Evolutionary conservation across 805 yeast species (phyloP).

Genomic region (Pichia rugopelliculosa): DNA sequence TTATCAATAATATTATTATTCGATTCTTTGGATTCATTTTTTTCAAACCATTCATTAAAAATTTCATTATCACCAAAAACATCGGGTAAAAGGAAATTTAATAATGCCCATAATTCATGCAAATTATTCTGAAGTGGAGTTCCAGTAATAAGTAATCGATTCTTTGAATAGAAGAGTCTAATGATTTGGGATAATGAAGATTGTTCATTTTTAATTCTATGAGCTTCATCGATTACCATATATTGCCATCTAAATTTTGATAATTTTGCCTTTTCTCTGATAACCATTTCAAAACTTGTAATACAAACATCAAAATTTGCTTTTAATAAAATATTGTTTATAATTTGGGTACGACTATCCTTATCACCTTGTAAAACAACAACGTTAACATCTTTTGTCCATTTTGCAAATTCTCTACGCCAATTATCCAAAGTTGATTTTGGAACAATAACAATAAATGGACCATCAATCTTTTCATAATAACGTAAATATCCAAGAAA

Average conservation of each 20-base stretch:
- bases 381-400: slow-evolving; percentile 93
- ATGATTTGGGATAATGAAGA: slow-evolving; percentile 89
- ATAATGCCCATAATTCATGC: slow-evolving; percentile 93
- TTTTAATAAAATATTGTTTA: slow-evolving; percentile 51
- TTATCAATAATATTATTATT: slow-evolving; percentile 80
- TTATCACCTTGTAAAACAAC: slow-evolving; percentile 85
- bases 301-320: slow-evolving; percentile 86
- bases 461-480: slow-evolving; percentile 73
- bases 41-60: slow-evolving; percentile 90
- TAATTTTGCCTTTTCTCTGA: slow-evolving; percentile 75
- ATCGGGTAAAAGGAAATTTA: slow-evolving; percentile 87
- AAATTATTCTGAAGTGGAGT: slow-evolving; percentile 92
- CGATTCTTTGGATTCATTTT: slow-evolving; percentile 47
- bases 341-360: slow-evolving; percentile 59
- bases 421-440: slow-evolving; percentile 94
- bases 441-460: slow-evolving; percentile 87
- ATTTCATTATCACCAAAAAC: slow-evolving; percentile 87
- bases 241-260: slow-evolving; percentile 90
- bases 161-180: slow-evolving; percentile 76
- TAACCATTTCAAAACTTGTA: slow-evolving; percentile 89
- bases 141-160: slow-evolving; percentile 85
- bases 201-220: slow-evolving; percentile 91
- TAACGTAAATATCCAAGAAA: slow-evolving; percentile 85
- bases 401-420: slow-evolving; percentile 87
- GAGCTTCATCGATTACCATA: slow-evolving; percentile 92